Evolutionary conservation across 148 eudicot species (phyloP).

Genomic region (Diospyros kaki): DNA sequence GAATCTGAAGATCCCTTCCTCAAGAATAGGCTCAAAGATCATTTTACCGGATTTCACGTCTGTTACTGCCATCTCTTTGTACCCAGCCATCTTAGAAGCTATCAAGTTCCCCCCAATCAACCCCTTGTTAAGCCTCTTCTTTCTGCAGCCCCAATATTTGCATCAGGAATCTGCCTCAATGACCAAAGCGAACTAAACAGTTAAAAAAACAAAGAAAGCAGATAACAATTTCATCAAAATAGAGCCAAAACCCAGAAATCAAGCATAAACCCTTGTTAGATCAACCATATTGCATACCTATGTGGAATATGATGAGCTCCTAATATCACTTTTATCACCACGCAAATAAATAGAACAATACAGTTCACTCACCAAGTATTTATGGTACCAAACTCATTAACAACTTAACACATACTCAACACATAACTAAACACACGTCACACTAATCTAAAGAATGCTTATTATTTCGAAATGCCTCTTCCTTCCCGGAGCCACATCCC

Average conservation of each 20-base stretch:
- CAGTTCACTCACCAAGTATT: not conserved
- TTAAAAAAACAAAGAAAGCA: not conserved
- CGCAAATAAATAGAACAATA: too few species aligned
- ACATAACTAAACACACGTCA: too few species aligned
- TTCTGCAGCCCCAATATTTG: constrained; percentile 25
- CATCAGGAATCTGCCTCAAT: constrained; percentile 7
- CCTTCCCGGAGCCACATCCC: too few species aligned
- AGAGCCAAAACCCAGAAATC: constrained; percentile 4
- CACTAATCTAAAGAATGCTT: too few species aligned
- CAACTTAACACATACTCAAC: too few species aligned
- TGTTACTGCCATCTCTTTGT: constrained; percentile 25
- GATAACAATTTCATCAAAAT: not conserved
- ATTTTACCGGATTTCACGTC: constrained; percentile 52
- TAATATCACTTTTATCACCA: too few species aligned
- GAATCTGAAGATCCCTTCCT: constrained; percentile 83
- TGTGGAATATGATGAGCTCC: too few species aligned
- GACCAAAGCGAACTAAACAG: not conserved
- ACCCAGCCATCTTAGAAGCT: constrained; percentile 45
- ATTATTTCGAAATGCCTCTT: too few species aligned
- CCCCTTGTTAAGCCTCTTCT: constrained; percentile 20
- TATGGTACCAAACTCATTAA: not conserved
- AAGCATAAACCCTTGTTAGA: not conserved
- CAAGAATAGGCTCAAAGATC: constrained; percentile 82
- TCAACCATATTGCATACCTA: not conserved
- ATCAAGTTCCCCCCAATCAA: constrained; percentile 12